Evolutionary conservation across 1,139 yeast species (phyloP).

Genomic region (Meyerozyma smithsonii): DNA sequence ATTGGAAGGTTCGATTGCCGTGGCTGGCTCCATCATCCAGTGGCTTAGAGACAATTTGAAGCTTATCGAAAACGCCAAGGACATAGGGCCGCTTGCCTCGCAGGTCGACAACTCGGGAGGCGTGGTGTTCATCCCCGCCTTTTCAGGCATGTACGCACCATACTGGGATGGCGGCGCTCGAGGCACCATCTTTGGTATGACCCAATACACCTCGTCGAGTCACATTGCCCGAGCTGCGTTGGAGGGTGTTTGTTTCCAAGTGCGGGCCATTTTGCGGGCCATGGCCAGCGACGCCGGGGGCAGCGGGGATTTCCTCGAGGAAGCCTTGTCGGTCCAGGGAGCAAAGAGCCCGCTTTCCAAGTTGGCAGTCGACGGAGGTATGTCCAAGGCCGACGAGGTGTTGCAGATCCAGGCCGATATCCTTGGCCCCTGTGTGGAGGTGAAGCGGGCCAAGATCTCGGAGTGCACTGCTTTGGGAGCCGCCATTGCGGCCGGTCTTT

Average conservation of each 20-base stretch:
- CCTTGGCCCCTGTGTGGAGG: conserved; percentile 79
- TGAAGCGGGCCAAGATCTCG: conserved; percentile 72
- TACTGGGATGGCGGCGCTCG: conserved; percentile 94
- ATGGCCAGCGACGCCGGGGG: conserved; percentile 82
- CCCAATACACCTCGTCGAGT: conserved; percentile 80
- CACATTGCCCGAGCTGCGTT: conserved; percentile 93
- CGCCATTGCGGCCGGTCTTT: conserved; percentile 91
- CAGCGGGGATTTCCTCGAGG: conserved; percentile 43
- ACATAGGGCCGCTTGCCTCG: conserved; percentile 86
- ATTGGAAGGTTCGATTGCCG: conserved; percentile 92
- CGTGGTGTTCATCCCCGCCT: conserved; percentile 92
- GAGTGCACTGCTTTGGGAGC: conserved; percentile 97
- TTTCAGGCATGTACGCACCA: conserved; percentile 91
- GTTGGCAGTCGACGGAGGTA: conserved; percentile 89
- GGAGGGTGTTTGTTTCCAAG: conserved; percentile 94
- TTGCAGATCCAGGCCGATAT: conserved; percentile 94
- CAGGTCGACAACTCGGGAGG: conserved; percentile 83
- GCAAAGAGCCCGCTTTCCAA: conserved; percentile 46
- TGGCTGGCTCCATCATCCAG: conserved; percentile 91
- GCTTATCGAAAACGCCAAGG: conserved; percentile 74
- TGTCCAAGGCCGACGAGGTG: conserved; percentile 88
- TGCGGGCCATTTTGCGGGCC: conserved; percentile 83
- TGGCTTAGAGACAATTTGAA: conserved; percentile 92
- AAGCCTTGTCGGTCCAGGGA: conserved; percentile 37
- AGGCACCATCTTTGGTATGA: conserved; percentile 89